Base-by-base conservation (phyloP, 495 filamentous ascomycete genomes). In the Diplogelasinospora grovesii region DNA sequence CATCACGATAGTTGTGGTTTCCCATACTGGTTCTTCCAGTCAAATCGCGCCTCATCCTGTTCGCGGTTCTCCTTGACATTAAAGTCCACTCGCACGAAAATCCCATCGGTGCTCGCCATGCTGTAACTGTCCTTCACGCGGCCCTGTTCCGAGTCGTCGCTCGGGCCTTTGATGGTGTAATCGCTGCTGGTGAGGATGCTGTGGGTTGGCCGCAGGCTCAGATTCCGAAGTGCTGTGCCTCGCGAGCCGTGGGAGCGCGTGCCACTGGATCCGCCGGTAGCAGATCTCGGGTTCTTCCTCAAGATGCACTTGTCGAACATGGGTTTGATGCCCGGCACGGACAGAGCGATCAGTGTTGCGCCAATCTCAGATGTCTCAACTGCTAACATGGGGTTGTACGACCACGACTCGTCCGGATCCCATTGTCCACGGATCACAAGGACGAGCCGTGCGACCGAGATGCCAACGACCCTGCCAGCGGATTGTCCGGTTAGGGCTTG, bases 351-450 rank as follows among this genome's bases (percentile, higher is more conserved):
- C 3, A 71, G 39, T 1, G 68, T 70, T 8, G 57, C 48, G 9
- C 64, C 68, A 10, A 71, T 59, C 29, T 71, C 68, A 15, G 65
- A 56, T 23, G 57, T 63, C 37, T 71, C 68, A 32, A 71, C 51
- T 9, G 53, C 66, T 5, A 71, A 45, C 61, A 67, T 62, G 9
- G 67, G 64, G 26, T 61, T 61, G 52, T 71, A 70, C 15, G 54
- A 49, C 68, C 68, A 71, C 25, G 63, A 64, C 28, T 54, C 55
- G 47, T 71, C 68, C 13, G 49, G 10, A 1, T 48, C 44, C 59
- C 61, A 69, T 44, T 67, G 61, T 15, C 68, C 65, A 10, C 30
- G 13, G n/a, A 60, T 57, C 5, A 70, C 66, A 16, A 71, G 59
- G 43, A 59, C 60, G 31, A 71, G 49, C 36, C 68, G 67, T 40